A percentile compares a stretch with the other conserved stretches of the same genome.
phyloP scores from a whole-genome alignment of 169 alveolate genomes.

The Plasmodium berghei region DNA sequence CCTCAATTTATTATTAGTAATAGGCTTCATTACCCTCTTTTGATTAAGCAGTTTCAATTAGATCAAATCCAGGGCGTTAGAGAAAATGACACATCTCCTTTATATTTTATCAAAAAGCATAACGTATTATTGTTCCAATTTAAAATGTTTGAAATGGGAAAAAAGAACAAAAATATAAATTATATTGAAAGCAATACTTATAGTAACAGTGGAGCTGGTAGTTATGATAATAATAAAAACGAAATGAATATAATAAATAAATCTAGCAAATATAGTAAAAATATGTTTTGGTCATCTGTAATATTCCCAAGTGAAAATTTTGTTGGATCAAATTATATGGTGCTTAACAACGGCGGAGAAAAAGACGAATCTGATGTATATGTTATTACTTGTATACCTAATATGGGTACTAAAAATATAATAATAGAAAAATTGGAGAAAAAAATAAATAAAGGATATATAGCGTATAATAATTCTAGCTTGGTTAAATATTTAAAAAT shows the following conservation, averaged over 20 bases:
- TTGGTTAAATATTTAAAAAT: conserved; percentile 82
- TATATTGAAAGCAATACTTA: not conserved
- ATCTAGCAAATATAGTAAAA: conserved; percentile 30
- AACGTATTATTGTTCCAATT: conserved; percentile 40
- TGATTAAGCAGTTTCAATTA: conserved; percentile 83
- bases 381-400: conserved; percentile 86
- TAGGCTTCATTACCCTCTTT: conserved; percentile 75
- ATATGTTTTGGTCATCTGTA: conserved; percentile 86
- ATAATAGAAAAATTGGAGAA: conserved; percentile 80
- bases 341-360: conserved; percentile 77
- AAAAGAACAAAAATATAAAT: not conserved
- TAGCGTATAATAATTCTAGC: conserved; percentile 83
- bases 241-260: not conserved
- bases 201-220: not conserved
- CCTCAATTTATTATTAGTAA: conserved; percentile 88
- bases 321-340: conserved; percentile 88
- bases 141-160: conserved; percentile 12
- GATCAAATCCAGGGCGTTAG: conserved; percentile 63
- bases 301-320: conserved; percentile 85
- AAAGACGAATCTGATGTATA: conserved; percentile 79
- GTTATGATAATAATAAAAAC: not conserved
- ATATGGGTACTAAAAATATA: conserved; percentile 85
- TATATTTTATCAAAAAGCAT: conserved; percentile 40
- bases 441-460: conserved; percentile 80
- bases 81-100: conserved; percentile 73